Base-by-base conservation (phyloP, 371 early-diverging fungal species). In the Mortierella sp. region DNA sequence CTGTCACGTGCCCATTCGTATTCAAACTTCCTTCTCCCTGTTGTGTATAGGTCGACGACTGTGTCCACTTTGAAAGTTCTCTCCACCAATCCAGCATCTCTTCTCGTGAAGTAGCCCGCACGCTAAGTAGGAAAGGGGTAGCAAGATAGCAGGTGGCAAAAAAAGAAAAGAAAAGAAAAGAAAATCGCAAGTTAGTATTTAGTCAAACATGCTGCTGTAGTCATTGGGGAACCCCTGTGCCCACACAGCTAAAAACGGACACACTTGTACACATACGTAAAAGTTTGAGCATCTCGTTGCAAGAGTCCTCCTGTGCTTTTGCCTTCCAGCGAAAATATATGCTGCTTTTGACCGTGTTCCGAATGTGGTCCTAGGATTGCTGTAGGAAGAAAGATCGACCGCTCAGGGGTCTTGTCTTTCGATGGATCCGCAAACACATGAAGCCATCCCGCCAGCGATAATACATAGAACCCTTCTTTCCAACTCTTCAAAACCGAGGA, bases 221-320 rank as follows among this genome's bases (percentile, higher is more conserved):
- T n/a, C n/a, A n/a, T n/a, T n/a, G n/a, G n/a, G n/a, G n/a, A n/a
- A n/a, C n/a, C n/a, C n/a, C n/a, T n/a, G n/a, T n/a, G n/a, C n/a
- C n/a, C n/a, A n/a, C n/a, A n/a, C n/a, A n/a, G n/a, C n/a, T n/a
- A n/a, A n/a, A n/a, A n/a, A n/a, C n/a, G n/a, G n/a, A n/a, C n/a
- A n/a, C n/a, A n/a, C n/a, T n/a, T n/a, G n/a, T n/a, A 48, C 7
- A 55, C 72, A 51, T 72, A 72, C 72, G 72, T 72, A 46, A 72
- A 52, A 1, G 52, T 66, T 15, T 72, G 72, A 18, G 62, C 52
- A n/a, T 72, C 72, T 21, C 72, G 61, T 23, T 72, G 72, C 7
- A 72, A 19, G 30, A 72, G 51, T 0, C 72, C 72, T 19, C 66
- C 62, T 53, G 52, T 57, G 30, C 72, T 66, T 21, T 62, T 72